Percentiles rank a stretch among this genome's conserved stretches.
Conservation (phyloP, 176 grass and related monocot species). For the Bothriochloa decipiens region DNA sequence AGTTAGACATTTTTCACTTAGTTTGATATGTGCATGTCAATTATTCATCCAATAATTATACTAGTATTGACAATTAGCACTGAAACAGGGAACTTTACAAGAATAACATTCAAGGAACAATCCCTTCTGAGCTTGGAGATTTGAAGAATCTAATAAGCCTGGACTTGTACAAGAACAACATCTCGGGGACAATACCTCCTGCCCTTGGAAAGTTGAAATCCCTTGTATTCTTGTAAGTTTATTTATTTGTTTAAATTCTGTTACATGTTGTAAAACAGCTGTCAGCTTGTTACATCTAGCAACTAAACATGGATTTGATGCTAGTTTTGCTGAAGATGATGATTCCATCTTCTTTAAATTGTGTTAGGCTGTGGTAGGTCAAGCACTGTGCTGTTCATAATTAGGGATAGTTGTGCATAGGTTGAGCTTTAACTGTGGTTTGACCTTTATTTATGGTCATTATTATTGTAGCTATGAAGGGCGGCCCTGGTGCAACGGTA, state of each 20-base stretch:
- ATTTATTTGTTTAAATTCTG: conserved; percentile 28
- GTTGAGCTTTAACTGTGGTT: not conserved
- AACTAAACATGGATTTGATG: conserved; percentile 23
- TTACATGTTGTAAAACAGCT: conserved; percentile 19
- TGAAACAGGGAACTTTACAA: conserved; percentile 97
- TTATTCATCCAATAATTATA: conserved; percentile 27
- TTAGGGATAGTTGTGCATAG: not conserved
- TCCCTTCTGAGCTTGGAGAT: conserved; percentile 79
- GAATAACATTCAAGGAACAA: conserved; percentile 85
- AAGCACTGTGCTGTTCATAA: not conserved
- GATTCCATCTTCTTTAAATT: not conserved
- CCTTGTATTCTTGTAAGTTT: conserved; percentile 91
- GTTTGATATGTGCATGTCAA: not conserved
- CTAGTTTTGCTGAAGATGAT: conserved; percentile 1
- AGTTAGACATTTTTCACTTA: conserved; percentile 11
- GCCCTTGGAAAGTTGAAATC: conserved; percentile 82
- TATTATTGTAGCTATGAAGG: too few species aligned
- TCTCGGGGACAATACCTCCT: conserved; percentile 79
- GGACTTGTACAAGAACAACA: conserved; percentile 95
- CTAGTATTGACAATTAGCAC: conserved; percentile 37
- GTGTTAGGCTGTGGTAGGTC: not conserved
- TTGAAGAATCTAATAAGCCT: conserved; percentile 93
- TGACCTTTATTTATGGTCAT: not conserved
- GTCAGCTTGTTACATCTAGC: not conserved
- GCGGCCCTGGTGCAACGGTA: too few species aligned